Evolutionary conservation across 75 land plant genomes (phyloP).

Genomic region (Picea glauca): DNA sequence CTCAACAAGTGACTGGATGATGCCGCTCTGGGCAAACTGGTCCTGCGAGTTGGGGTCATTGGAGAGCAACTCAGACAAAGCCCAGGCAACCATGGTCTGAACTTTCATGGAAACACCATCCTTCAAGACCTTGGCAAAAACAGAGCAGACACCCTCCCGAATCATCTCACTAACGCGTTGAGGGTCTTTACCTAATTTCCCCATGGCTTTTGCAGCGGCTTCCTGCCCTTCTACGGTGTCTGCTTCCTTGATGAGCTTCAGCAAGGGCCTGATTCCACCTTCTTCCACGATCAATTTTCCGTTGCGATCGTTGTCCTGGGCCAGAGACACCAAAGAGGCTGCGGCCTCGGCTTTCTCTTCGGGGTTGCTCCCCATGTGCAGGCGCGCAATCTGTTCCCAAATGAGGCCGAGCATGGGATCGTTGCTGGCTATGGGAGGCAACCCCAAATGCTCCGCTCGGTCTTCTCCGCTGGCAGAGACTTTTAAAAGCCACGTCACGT

Average conservation of each 20-base stretch:
- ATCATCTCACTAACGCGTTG: slow-evolving; percentile 60
- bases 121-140: slow-evolving; percentile 71
- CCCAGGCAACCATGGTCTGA: slow-evolving; percentile 65
- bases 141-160: slow-evolving; percentile 44
- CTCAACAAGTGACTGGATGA: slow-evolving; percentile 54
- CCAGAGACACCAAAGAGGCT: slow-evolving; percentile 42
- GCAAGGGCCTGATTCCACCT: slow-evolving; percentile 60
- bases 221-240: slow-evolving; percentile 45
- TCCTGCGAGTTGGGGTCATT: slow-evolving; percentile 52
- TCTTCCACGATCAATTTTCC: slow-evolving; percentile 73
- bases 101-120: slow-evolving; percentile 56
- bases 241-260: slow-evolving; percentile 56
- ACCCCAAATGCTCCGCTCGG: slow-evolving; percentile 36
- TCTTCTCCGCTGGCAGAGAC: slow-evolving; percentile 46
- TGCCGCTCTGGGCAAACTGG: slow-evolving; percentile 39
- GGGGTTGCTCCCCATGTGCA: slow-evolving; percentile 31
- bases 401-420: slow-evolving; percentile 79
- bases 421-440: slow-evolving; percentile 89
- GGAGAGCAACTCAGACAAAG: slow-evolving; percentile 47
- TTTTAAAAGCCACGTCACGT: slow-evolving; percentile 77
- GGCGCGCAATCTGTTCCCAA: slow-evolving; percentile 85
- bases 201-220: slow-evolving; percentile 50
- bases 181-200: slow-evolving; percentile 58
- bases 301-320: slow-evolving; percentile 63
- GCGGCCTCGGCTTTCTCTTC: slow-evolving; percentile 63